Evolutionary conservation across 345 rosid genomes (phyloP), one percentile per base, ranked within the genome.

Genomic region (Lepidium aucheri): DNA sequence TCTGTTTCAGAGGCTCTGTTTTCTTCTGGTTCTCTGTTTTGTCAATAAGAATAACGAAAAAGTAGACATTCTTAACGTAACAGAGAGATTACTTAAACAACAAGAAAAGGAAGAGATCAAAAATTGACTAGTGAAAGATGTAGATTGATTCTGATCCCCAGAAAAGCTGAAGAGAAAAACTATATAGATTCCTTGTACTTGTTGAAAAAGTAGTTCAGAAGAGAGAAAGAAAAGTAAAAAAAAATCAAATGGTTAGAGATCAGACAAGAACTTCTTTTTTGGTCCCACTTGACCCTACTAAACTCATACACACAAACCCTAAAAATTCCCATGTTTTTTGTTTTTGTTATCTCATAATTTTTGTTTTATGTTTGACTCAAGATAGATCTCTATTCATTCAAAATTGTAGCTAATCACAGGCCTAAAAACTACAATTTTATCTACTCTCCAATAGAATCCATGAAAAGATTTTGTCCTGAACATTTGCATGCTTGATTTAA

Each of bases 201-300:
- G 73, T 60, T 53, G 64, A 53, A 51, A 65, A 73, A 41, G 72
- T 47, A 65, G 61, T 50, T 72, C 70, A 18, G 32, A 61, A 26
- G 56, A 9, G n/a, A 53, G 53, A 61, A 39, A 47, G 43, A 69
- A 53, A 43, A 45, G 52, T 30, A 30, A 60, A 40, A 30, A 60
- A 40, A 50, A 60, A 47, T 68, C 57, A 35, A 57, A 52, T 33
- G 68, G 55, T 42, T 58, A 34, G 53, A 32, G 53, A 66, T 73
- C 57, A 67, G 77, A 67, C 77, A 67, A 65, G 71, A 72, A 73
- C 77, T 60, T 28, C 43, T 18, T 35, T 1, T 53, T 60, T 26
- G 77, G 77, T 53, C 77, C 77, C 73, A 73, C 72, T 60, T 63
- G 62, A 46, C 69, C 75, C 70, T 59, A 71, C 75, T 54, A 60